phyloP scores from a whole-genome alignment of 2,329 filamentous ascomycete genomes.

The Sphaerulina musiva region DNA sequence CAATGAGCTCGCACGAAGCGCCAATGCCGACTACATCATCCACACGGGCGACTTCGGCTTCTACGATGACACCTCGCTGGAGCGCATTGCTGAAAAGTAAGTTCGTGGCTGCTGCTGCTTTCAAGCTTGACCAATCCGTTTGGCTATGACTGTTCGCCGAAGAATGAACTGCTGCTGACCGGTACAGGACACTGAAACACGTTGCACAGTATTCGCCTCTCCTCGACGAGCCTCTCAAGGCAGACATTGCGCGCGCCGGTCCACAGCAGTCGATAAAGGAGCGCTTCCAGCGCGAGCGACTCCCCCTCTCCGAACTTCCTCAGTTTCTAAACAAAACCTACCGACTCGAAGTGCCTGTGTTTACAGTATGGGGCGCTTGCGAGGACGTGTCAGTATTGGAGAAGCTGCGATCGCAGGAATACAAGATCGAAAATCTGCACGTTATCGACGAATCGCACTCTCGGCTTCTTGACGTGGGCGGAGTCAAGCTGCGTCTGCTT shows the following conservation, averaged over 20 bases:
- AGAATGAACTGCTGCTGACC: slow-evolving; percentile 11
- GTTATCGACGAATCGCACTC: slow-evolving; percentile 98
- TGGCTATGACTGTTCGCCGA: not conserved
- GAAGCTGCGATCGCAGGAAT: slow-evolving; percentile 94
- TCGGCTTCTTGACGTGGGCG: slow-evolving; percentile 86
- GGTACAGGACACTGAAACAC: slow-evolving; percentile 83
- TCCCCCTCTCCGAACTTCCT: slow-evolving; percentile 87
- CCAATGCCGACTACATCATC: slow-evolving; percentile 93
- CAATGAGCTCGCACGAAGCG: slow-evolving; percentile 92
- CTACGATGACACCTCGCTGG: slow-evolving; percentile 91
- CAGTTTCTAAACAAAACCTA: slow-evolving; percentile 81
- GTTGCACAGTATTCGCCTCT: slow-evolving; percentile 97
- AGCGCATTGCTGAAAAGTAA: slow-evolving; percentile 97
- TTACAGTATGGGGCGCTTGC: slow-evolving; percentile 98
- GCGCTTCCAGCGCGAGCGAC: slow-evolving; percentile 71
- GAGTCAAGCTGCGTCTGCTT: slow-evolving; percentile 88
- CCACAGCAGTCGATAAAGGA: slow-evolving; percentile 68
- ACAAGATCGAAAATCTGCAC: slow-evolving; percentile 94
- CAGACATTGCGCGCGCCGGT: slow-evolving; percentile 59
- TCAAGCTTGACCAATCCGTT: not conserved
- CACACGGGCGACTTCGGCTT: slow-evolving; percentile 99
- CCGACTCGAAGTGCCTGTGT: slow-evolving; percentile 91
- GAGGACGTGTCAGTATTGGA: slow-evolving; percentile 96
- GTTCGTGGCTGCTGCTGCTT: slow-evolving; percentile 30
- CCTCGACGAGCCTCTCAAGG: slow-evolving; percentile 68